Conservation (phyloP, 2,329 filamentous ascomycete species). For the Hypoxylon sp. region DNA sequence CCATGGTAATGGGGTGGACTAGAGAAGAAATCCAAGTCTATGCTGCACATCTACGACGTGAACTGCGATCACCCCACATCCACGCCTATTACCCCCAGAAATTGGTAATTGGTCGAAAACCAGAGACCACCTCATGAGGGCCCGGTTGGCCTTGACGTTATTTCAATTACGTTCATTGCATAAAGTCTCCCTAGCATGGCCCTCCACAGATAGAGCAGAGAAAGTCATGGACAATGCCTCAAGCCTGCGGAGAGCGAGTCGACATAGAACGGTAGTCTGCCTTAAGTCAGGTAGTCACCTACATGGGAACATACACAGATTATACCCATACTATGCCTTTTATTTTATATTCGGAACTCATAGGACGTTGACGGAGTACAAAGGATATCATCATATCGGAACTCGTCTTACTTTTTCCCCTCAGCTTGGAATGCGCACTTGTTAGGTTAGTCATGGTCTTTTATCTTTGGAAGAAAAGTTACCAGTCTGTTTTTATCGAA, state of each 20-base stretch:
- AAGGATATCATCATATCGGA: not conserved
- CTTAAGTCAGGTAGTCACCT: not conserved
- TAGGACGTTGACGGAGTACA: not conserved
- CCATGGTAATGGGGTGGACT: slow-evolving; percentile 48
- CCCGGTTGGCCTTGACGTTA: too few species aligned
- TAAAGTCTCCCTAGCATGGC: not conserved
- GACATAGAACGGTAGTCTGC: not conserved
- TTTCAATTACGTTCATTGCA: not conserved
- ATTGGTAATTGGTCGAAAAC: slow-evolving; percentile 51
- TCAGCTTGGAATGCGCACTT: not conserved
- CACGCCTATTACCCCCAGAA: slow-evolving; percentile 50
- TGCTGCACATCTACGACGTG: slow-evolving; percentile 50
- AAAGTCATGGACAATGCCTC: not conserved
- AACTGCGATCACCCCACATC: slow-evolving; percentile 46
- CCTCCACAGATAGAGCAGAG: too few species aligned
- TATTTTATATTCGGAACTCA: not conserved
- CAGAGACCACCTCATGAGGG: slow-evolving; percentile 9
- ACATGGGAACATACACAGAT: not conserved
- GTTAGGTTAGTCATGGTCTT: not conserved
- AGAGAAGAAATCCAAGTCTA: slow-evolving; percentile 52
- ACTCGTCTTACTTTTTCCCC: not conserved
- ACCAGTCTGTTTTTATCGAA: not conserved
- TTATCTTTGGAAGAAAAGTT: not conserved
- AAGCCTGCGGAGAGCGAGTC: not conserved
- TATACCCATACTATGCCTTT: not conserved